Evolutionary conservation across 257 asterid genomes (phyloP), one percentile per base, ranked within the genome.

Genomic region (Coffea eugenioides): DNA sequence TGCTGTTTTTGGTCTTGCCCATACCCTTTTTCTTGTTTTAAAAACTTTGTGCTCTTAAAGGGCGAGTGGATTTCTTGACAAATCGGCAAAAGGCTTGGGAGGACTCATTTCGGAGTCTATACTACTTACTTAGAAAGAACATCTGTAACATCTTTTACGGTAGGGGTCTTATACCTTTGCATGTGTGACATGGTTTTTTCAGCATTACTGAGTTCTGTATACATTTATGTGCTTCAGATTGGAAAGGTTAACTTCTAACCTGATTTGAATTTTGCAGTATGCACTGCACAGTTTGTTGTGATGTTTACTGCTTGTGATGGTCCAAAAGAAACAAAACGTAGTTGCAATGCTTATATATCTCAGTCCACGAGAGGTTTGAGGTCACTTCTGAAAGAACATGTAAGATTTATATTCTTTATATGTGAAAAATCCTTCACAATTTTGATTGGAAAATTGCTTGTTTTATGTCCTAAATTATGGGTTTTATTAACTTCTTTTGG

Each of bases 321-420:
- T 78, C 77, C 89, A 61, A 84, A 83, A 80, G 88, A 83, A 81
- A 71, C 86, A 79, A 89, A 86, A 79, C 76, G 81, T 84, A 79
- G 87, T 71, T 91, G 93, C 90, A 82, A 82, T 76, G 98, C 97
- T 85, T 94, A 90, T 86, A 83, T 96, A 87, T 94, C 98, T 69
- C 98, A 84, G 88, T 94, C 99, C 80, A 91, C 99, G 21, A 90
- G 95, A 88, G 87, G 87, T 84, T 86, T 94, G 82, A 90, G 99
- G 89, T 90, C 95, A 71, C 89, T 90, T 85, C 91, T 96, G 79
- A 92, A 88, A 84, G 95, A 93, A 85, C 89, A 94, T 80, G 99
- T 94, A 88, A 86, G 97, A 85, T 64, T 2, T 56, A 15, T 15
- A 15, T 23, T 39, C 36, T 56, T 36, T 57, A 10, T 20, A 23